These are phyloP conservation scores for Phytophthora capsici DNA, from an alignment of 352 stramenopile species.

Conservation along the genomic window DNA sequence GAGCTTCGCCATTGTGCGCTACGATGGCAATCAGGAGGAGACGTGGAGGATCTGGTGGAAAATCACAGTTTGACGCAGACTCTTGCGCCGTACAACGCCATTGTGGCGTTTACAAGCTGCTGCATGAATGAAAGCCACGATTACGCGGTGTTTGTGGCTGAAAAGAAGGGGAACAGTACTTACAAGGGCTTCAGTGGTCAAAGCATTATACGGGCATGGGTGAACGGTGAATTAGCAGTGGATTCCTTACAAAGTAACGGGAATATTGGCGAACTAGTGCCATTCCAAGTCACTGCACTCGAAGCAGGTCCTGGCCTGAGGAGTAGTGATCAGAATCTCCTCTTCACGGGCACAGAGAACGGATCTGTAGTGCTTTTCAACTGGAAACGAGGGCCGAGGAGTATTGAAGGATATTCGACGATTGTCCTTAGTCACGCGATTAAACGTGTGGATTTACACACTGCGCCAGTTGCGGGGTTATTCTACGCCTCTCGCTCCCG, in stretches of 20 bases:
- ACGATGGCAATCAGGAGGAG: conserved; percentile 32
- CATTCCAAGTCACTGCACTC: conserved; percentile 52
- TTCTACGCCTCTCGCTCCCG: conserved; percentile 42
- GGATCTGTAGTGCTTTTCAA: conserved; percentile 56
- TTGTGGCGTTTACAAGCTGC: conserved; percentile 38
- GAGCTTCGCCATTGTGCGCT: conserved; percentile 56
- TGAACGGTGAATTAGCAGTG: conserved; percentile 56
- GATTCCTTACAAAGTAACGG: conserved; percentile 40
- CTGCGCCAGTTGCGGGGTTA: conserved; percentile 46
- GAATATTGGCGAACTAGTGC: conserved; percentile 27
- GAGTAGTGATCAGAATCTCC: conserved; percentile 30
- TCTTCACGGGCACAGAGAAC: conserved; percentile 53
- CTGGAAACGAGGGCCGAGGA: conserved; percentile 46
- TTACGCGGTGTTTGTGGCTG: conserved; percentile 60
- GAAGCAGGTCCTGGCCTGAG: conserved; percentile 35
- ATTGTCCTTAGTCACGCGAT: conserved; percentile 42
- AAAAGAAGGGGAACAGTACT: conserved; percentile 26
- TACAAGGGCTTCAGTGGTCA: conserved; percentile 6
- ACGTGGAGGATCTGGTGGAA: conserved; percentile 53
- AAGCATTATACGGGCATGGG: conserved; percentile 53
- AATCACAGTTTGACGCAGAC: conserved; percentile 37
- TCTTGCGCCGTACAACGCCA: conserved; percentile 23
- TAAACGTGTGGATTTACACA: conserved; percentile 57
- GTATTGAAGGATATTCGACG: conserved; percentile 21
- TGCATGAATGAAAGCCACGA: conserved; percentile 56